Evolutionary conservation across 805 yeast genomes (phyloP).

Genomic region (Candida qinlingensis): DNA sequence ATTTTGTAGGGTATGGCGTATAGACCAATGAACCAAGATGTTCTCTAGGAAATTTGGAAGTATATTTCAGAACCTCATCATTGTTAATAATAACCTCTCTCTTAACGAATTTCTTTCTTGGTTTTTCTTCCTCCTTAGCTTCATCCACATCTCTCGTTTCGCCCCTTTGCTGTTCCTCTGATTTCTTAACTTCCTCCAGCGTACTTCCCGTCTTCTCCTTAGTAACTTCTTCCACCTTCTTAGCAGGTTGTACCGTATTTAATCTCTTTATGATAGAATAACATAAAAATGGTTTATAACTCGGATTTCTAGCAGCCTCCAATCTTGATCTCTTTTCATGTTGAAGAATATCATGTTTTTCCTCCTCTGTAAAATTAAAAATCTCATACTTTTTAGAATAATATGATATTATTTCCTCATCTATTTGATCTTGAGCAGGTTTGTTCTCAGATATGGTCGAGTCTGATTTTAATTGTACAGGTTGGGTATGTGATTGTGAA

Average conservation of each 20-base stretch:
- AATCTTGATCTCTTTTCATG: slow-evolving; percentile 25
- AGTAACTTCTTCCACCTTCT: background rate
- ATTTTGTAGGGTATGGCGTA: slow-evolving; percentile 48
- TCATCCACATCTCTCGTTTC: background rate
- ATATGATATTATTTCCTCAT: slow-evolving; percentile 25
- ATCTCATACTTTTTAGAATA: slow-evolving; percentile 24
- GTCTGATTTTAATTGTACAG: background rate
- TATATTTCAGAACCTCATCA: slow-evolving; percentile 34
- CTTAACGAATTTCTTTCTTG: slow-evolving; percentile 15
- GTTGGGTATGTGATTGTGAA: background rate
- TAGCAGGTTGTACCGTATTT: slow-evolving; percentile 19
- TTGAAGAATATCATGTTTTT: slow-evolving; percentile 26
- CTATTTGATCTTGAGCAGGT: slow-evolving; percentile 10
- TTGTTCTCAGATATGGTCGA: background rate
- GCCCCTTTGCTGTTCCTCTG: background rate
- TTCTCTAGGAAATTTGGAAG: slow-evolving; percentile 37
- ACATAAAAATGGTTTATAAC: slow-evolving; percentile 24
- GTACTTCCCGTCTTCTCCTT: background rate
- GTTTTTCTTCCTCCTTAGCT: background rate
- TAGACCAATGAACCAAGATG: slow-evolving; percentile 55
- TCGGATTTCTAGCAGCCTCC: slow-evolving; percentile 23
- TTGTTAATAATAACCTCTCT: slow-evolving; percentile 31
- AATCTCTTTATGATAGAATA: slow-evolving; percentile 26
- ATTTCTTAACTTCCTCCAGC: background rate
- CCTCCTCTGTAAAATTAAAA: slow-evolving; percentile 24